Percentiles rank a stretch among this genome's conserved stretches.
Evolutionary conservation across 2,329 filamentous ascomycete species (phyloP).

Genomic region (Monosporascus sp.): DNA sequence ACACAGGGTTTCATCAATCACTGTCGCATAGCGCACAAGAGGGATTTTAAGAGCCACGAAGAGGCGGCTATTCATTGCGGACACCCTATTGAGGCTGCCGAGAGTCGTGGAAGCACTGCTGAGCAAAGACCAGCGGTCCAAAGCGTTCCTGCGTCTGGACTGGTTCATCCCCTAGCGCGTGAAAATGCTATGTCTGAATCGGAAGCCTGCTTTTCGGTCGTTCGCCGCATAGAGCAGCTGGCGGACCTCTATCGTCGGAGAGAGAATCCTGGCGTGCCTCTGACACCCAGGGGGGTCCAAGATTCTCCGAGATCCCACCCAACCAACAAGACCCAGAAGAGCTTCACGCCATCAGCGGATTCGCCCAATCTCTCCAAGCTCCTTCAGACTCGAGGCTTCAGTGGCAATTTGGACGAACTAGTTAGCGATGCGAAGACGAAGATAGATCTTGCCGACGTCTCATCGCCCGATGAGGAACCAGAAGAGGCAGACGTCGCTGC

Average conservation of each 20-base stretch:
- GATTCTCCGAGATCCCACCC: slow-evolving; percentile 15
- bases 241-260: slow-evolving; percentile 48
- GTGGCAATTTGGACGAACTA: slow-evolving; percentile 52
- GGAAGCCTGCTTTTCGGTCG: slow-evolving; percentile 48
- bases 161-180: slow-evolving; percentile 59
- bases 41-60: slow-evolving; percentile 94
- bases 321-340: slow-evolving; percentile 22
- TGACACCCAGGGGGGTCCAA: slow-evolving; percentile 34
- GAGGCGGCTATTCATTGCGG: slow-evolving; percentile 87
- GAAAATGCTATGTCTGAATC: slow-evolving; percentile 50
- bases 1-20: slow-evolving; percentile 99
- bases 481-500: slow-evolving; percentile 43
- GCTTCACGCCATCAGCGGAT: slow-evolving; percentile 51
- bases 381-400: slow-evolving; percentile 57
- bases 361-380: slow-evolving; percentile 65
- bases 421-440: slow-evolving; percentile 56
- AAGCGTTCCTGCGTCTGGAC: slow-evolving; percentile 35
- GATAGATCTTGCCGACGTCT: slow-evolving; percentile 44
- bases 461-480: slow-evolving; percentile 50
- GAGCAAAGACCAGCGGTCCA: slow-evolving; percentile 33
- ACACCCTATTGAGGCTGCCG: slow-evolving; percentile 70
- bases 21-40: slow-evolving; percentile 89
- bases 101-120: slow-evolving; percentile 43
- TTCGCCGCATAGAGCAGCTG: slow-evolving; percentile 47
- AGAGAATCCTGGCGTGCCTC: slow-evolving; percentile 43